Evolutionary conservation across 257 asterid genomes (phyloP).

Genomic region (Solanum chmielewskii): DNA sequence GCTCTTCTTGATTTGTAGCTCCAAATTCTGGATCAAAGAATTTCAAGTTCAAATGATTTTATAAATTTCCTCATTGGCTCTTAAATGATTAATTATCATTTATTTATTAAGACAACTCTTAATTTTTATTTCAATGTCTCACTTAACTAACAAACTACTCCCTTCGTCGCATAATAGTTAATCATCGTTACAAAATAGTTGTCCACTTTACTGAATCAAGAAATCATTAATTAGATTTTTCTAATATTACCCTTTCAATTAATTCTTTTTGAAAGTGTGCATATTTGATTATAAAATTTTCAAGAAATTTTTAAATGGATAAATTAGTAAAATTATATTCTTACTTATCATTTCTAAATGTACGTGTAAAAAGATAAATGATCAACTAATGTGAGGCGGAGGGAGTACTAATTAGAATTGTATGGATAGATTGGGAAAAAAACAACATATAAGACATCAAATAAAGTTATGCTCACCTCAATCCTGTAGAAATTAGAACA

Average conservation of each 20-base stretch:
- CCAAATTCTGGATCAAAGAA: constrained; percentile 28
- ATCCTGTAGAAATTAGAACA: neutral
- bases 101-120: neutral
- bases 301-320: too few relatives aligned
- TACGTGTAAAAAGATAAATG: too few relatives aligned
- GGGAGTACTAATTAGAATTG: neutral
- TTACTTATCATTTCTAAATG: too few relatives aligned
- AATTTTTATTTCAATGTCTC: neutral
- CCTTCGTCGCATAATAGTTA: too few relatives aligned
- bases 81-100: neutral
- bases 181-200: too few relatives aligned
- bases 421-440: neutral
- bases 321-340: too few relatives aligned
- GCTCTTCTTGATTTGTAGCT: constrained; percentile 37
- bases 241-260: too few relatives aligned
- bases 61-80: neutral
- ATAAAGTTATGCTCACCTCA: neutral
- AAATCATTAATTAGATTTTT: too few relatives aligned
- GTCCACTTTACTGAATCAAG: too few relatives aligned
- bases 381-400: too few relatives aligned
- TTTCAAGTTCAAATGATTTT: neutral
- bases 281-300: too few relatives aligned
- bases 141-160: neutral
- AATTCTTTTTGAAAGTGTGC: too few relatives aligned
- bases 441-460: neutral